These are phyloP conservation scores for Geoglossum glabrum DNA, from an alignment of 495 filamentous ascomycete species.

Conservation along the genomic window DNA sequence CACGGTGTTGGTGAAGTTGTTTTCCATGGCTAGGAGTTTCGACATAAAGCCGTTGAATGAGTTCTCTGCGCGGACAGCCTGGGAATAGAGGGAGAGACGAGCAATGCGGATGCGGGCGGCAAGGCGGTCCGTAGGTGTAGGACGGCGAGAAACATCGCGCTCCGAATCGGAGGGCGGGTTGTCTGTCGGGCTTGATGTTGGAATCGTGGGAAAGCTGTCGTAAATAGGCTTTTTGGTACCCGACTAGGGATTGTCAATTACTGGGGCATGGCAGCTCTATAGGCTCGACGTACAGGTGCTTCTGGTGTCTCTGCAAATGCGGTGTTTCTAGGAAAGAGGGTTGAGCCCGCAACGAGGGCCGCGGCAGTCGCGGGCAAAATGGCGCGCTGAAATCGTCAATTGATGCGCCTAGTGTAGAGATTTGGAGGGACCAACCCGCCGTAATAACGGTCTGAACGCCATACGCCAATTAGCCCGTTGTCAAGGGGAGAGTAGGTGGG, in stretches of 20 bases:
- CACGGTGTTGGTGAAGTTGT: constrained; percentile 66
- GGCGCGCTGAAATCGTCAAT: constrained; percentile 26
- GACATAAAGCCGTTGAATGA: constrained; percentile 58
- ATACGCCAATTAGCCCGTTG: constrained; percentile 22
- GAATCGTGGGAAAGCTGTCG: constrained; percentile 36
- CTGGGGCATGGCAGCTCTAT: not conserved
- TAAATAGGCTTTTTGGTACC: constrained; percentile 67
- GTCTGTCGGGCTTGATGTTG: constrained; percentile 5
- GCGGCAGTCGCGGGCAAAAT: constrained; percentile 34
- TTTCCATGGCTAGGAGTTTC: constrained; percentile 55
- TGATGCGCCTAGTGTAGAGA: constrained; percentile 1
- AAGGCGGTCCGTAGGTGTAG: constrained; percentile 79
- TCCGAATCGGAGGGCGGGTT: constrained; percentile 9
- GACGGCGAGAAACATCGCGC: constrained; percentile 24
- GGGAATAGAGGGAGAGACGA: constrained; percentile 61
- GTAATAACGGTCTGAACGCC: constrained; percentile 26
- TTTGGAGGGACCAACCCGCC: constrained; percentile 19
- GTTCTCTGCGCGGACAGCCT: constrained; percentile 52
- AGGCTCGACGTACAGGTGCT: not conserved
- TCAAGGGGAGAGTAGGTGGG: not conserved
- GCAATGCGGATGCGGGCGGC: constrained; percentile 60
- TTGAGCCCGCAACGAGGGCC: constrained; percentile 30
- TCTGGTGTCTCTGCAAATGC: constrained; percentile 36
- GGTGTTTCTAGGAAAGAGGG: constrained; percentile 31
- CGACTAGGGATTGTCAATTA: constrained; percentile 10